These are phyloP conservation scores for Camptophora hylomeconis DNA, from an alignment of 2,329 filamentous ascomycete species.

Conservation along the genomic window DNA sequence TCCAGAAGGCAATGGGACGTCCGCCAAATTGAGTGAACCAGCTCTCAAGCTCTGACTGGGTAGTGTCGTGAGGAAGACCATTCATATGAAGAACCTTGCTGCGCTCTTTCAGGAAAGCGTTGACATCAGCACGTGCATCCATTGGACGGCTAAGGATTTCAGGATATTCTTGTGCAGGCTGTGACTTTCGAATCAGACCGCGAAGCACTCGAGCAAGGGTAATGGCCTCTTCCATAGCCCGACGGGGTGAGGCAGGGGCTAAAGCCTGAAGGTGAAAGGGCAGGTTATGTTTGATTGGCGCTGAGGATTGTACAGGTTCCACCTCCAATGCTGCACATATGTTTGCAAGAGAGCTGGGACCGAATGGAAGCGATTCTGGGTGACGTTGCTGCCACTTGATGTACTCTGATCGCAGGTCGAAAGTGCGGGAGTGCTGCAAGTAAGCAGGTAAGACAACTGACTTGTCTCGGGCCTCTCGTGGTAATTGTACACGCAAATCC, in stretches of 20 bases:
- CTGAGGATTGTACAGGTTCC: conserved; percentile 91
- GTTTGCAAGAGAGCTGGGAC: conserved; percentile 86
- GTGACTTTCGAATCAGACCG: conserved; percentile 89
- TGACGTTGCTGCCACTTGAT: conserved; percentile 98
- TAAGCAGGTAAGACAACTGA: conserved; percentile 92
- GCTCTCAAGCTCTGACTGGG: conserved; percentile 94
- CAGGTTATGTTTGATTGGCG: conserved; percentile 96
- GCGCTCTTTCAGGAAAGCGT: conserved; percentile 87
- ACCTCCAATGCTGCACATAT: conserved; percentile 98
- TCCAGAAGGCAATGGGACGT: conserved; percentile 98
- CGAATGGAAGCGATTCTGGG: conserved; percentile 91
- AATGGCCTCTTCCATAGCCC: conserved; percentile 94
- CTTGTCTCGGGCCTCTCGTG: conserved; percentile 95
- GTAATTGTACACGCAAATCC: conserved; percentile 95
- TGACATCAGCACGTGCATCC: conserved; percentile 91
- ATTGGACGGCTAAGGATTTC: conserved; percentile 91
- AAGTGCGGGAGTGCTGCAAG: conserved; percentile 92
- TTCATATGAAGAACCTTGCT: conserved; percentile 99
- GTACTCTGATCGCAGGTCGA: conserved; percentile 93
- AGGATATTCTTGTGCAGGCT: conserved; percentile 82
- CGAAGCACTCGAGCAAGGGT: conserved; percentile 85
- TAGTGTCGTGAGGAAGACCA: conserved; percentile 92
- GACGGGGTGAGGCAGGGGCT: conserved; percentile 84
- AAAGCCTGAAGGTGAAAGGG: conserved; percentile 95
- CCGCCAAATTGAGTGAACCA: conserved; percentile 99